Percentiles rank a stretch among this genome's conserved stretches.
These are phyloP conservation scores for Triticum monococcum DNA, from an alignment of 176 grass and related monocot genomes.

Conservation along the genomic window DNA sequence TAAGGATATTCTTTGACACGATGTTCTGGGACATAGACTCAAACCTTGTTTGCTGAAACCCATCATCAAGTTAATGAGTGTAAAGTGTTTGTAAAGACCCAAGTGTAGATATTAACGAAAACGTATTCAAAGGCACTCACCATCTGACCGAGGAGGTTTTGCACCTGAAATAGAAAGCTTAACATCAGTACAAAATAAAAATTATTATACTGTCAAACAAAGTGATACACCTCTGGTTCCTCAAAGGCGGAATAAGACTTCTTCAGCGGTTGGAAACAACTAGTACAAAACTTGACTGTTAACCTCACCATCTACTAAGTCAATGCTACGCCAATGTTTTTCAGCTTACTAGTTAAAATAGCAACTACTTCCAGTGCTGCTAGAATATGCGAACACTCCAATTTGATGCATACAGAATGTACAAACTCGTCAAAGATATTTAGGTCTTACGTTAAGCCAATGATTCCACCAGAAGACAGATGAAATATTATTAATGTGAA, in stretches of 20 bases:
- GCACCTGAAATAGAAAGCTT: slow-evolving; percentile 63
- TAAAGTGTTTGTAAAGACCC: slow-evolving; percentile 11
- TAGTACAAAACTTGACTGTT: background rate
- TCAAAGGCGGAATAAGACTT: background rate
- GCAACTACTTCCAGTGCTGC: background rate
- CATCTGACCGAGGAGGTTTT: slow-evolving; percentile 94
- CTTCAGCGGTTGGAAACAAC: background rate
- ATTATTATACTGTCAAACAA: background rate
- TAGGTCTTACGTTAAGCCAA: background rate
- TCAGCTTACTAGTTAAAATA: slow-evolving; percentile 9
- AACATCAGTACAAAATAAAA: slow-evolving; percentile 13
- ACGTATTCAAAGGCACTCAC: slow-evolving; percentile 43
- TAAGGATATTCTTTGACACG: slow-evolving; percentile 95
- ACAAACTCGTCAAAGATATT: background rate
- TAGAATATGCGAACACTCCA: background rate
- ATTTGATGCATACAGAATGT: background rate
- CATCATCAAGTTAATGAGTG: slow-evolving; percentile 25
- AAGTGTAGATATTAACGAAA: slow-evolving; percentile 14
- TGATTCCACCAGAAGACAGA: background rate
- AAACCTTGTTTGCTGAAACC: slow-evolving; percentile 89
- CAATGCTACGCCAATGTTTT: background rate
- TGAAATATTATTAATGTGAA: background rate
- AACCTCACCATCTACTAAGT: slow-evolving; percentile 5
- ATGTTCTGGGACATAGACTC: slow-evolving; percentile 90
- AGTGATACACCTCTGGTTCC: background rate